phyloP scores from a whole-genome alignment of 1,139 yeast species.

The Pichia sp. region DNA sequence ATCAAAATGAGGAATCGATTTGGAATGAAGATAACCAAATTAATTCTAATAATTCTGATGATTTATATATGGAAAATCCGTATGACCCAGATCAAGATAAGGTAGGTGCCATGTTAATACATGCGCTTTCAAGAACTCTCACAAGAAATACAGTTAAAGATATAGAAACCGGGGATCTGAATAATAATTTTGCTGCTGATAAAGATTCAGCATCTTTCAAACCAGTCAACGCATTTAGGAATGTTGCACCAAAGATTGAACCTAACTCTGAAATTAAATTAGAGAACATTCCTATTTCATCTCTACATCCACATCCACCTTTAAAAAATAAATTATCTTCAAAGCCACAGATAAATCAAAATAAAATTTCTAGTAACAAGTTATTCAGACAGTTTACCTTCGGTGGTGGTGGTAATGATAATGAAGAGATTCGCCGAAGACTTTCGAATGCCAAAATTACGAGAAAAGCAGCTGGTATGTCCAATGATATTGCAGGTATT shows the following conservation, averaged over 20 bases:
- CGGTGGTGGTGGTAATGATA: slow-evolving; percentile 26
- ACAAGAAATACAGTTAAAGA: slow-evolving; percentile 14
- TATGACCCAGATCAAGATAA: slow-evolving; percentile 25
- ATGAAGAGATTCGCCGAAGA: slow-evolving; percentile 29
- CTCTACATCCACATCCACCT: neutral
- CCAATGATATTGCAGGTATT: slow-evolving; percentile 41
- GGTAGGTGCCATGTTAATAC: slow-evolving; percentile 26
- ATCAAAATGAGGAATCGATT: neutral
- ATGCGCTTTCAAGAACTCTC: slow-evolving; percentile 27
- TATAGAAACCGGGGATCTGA: slow-evolving; percentile 24
- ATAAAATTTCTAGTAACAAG: slow-evolving; percentile 6
- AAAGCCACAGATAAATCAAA: neutral
- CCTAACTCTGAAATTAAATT: slow-evolving; percentile 1
- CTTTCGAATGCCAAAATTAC: slow-evolving; percentile 35
- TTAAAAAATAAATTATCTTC: neutral
- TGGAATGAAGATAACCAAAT: slow-evolving; percentile 1
- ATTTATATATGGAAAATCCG: slow-evolving; percentile 14
- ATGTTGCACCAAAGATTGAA: slow-evolving; percentile 3
- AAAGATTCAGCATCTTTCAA: neutral
- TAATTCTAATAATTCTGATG: neutral
- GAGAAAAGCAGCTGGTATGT: slow-evolving; percentile 34
- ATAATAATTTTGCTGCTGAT: neutral
- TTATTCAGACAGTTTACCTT: slow-evolving; percentile 24
- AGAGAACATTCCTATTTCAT: no score
- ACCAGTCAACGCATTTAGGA: slow-evolving; percentile 2